A percentile compares a stretch with the other conserved stretches of the same genome.
These are phyloP conservation scores for Xylaria nigripes DNA, from an alignment of 495 filamentous ascomycete species.

Conservation along the genomic window DNA sequence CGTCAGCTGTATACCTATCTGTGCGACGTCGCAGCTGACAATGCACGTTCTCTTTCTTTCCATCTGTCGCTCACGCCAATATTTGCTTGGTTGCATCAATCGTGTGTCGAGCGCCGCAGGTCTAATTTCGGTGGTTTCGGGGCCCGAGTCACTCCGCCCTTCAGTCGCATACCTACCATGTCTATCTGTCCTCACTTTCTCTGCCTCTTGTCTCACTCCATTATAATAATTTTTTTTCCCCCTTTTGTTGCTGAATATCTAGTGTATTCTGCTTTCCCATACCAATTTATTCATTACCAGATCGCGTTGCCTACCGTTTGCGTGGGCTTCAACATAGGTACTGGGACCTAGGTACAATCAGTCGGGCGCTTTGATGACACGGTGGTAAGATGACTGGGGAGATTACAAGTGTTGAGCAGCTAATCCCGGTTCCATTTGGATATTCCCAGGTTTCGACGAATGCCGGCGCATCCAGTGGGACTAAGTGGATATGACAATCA, in stretches of 20 bases:
- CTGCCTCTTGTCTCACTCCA: background rate
- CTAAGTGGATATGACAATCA: constrained; percentile 4
- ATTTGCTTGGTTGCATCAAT: constrained; percentile 19
- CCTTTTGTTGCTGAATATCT: background rate
- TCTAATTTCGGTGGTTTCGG: constrained; percentile 32
- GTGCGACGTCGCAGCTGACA: constrained; percentile 12
- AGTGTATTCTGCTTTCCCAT: too few species aligned
- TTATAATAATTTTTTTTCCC: background rate
- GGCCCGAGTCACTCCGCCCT: constrained; percentile 11
- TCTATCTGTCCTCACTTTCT: background rate
- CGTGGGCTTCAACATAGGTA: too few species aligned
- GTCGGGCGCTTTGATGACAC: constrained; percentile 1
- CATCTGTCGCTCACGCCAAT: background rate
- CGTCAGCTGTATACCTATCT: background rate
- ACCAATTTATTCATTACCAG: background rate
- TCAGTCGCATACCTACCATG: constrained; percentile 13
- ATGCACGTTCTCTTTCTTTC: constrained; percentile 8
- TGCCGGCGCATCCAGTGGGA: constrained; percentile 17
- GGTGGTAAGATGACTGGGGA: background rate
- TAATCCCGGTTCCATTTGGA: background rate
- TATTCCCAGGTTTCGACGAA: constrained; percentile 18
- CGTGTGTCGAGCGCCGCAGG: constrained; percentile 20
- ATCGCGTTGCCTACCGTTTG: too few species aligned
- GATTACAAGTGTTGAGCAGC: background rate
- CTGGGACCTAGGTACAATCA: background rate